Percentiles rank a stretch among this genome's conserved stretches.
Evolutionary conservation across 257 asterid species (phyloP).

Genomic region (Coffea eugenioides): DNA sequence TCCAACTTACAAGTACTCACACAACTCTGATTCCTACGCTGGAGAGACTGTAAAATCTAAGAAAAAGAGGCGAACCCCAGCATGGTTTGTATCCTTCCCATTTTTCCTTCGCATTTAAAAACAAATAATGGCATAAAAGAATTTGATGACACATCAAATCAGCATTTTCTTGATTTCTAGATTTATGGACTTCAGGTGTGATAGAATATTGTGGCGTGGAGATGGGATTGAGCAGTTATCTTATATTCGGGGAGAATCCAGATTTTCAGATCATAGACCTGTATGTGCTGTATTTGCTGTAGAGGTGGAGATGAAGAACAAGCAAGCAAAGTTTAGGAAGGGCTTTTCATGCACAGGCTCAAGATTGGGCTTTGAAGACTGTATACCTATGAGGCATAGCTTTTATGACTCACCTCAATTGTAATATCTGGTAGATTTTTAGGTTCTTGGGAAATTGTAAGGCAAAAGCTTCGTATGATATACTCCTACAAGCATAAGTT

Average conservation of each 20-base stretch:
- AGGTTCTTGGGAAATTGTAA: not conserved
- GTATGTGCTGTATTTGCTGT: slow-evolving; percentile 70
- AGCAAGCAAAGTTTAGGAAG: slow-evolving; percentile 45
- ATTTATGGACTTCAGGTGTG: slow-evolving; percentile 61
- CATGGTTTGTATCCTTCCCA: slow-evolving; percentile 50
- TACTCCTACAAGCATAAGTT: not conserved
- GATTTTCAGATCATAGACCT: slow-evolving; percentile 86
- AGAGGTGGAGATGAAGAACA: slow-evolving; percentile 54
- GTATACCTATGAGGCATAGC: slow-evolving; percentile 53
- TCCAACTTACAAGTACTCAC: slow-evolving; percentile 85
- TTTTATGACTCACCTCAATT: slow-evolving; percentile 35
- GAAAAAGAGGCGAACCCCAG: slow-evolving; percentile 89
- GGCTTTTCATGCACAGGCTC: slow-evolving; percentile 62
- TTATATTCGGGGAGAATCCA: slow-evolving; percentile 74
- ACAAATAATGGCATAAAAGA: not conserved
- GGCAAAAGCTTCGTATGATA: not conserved
- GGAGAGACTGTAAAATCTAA: slow-evolving; percentile 76
- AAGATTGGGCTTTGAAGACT: slow-evolving; percentile 44
- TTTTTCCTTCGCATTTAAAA: not conserved
- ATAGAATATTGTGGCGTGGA: slow-evolving; percentile 81
- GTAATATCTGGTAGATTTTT: slow-evolving; percentile 24
- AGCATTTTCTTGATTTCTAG: not conserved
- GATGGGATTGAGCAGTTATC: slow-evolving; percentile 62
- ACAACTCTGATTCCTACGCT: slow-evolving; percentile 75
- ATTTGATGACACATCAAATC: not conserved